Base-by-base conservation (phyloP, 2,329 filamentous ascomycete species). In the Coleophoma crateriformis region DNA sequence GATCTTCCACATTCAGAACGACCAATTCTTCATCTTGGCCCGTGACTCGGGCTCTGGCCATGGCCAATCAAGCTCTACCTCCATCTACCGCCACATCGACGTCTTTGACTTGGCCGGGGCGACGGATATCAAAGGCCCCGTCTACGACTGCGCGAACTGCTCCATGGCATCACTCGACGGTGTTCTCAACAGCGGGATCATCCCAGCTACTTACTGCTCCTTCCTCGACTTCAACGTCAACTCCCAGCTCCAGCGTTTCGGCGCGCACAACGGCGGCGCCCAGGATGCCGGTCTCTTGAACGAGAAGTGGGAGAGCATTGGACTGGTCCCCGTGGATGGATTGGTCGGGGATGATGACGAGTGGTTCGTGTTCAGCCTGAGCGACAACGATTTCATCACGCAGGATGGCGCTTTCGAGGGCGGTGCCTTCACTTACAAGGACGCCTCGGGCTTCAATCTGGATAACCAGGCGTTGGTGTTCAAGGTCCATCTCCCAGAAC, bases 231-330 rank as follows among this genome's bases (percentile, higher is more conserved):
- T 78, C 64, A 90, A 89, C 62, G 71, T 83, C 52, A 83, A 86
- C 55, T 60, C 68, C 2, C 75, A 89, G 67, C 71, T 90, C 19
- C 75, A 72, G 37, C 76, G 79, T 17, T 89, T 89, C 55, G 79
- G 81, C 0, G 65, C 87, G 4, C 82, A 85, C 58, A 89, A 89
- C 57, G 85, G 85, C 3, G 85, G 83, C 0, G 68, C 66, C 0
- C 76, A 84, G 56, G 77, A 86, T 59, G 59, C 67, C 0, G 68
- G 65, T 0, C 66, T 89, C 34, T 61, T 90, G 62, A 88, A 89
- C 58, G 85, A 90, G 71, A 90, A 90, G 62, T 90, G 86, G 86
- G 86, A 90, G 70, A 80, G 78, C 17, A 67, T 90, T 44, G 78
- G 80, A 3, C 62, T 88, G 20, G 73, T 82, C 3, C 82, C 83